Conservation (phyloP, 805 yeast genomes). For the Ogataea ramenticola region DNA sequence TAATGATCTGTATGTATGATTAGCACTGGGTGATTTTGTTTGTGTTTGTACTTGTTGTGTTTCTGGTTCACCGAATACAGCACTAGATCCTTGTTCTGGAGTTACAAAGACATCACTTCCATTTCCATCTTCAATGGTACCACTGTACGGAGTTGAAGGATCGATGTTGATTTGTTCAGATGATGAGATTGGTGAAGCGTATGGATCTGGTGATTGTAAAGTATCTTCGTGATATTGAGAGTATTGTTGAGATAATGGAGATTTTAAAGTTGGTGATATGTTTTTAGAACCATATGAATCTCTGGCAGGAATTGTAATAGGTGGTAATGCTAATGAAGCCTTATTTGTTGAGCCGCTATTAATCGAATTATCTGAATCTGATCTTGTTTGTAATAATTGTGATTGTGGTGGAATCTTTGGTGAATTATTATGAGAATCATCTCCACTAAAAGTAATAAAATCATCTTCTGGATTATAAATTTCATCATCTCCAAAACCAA, state of each 20-base stretch:
- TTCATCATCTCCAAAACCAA: constrained; percentile 13
- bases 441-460: constrained; percentile 8
- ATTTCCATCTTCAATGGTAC: constrained; percentile 1
- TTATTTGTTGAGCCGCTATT: background rate
- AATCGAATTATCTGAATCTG: background rate
- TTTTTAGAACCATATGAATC: background rate
- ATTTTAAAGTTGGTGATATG: background rate
- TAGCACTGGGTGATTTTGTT: background rate
- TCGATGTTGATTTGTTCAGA: too few species aligned
- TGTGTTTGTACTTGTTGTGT: background rate
- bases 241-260: background rate
- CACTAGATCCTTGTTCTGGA: background rate
- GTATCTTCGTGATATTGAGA: background rate
- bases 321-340: background rate
- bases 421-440: background rate
- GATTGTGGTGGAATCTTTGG: background rate
- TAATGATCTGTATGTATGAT: background rate
- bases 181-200: too few species aligned
- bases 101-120: background rate
- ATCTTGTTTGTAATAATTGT: background rate
- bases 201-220: background rate
- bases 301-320: background rate
- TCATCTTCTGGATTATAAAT: constrained; percentile 20
- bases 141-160: background rate
- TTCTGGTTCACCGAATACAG: background rate